Evolutionary conservation across 148 eudicot species (phyloP).

Genomic region (Tetragonia tetragonoides): DNA sequence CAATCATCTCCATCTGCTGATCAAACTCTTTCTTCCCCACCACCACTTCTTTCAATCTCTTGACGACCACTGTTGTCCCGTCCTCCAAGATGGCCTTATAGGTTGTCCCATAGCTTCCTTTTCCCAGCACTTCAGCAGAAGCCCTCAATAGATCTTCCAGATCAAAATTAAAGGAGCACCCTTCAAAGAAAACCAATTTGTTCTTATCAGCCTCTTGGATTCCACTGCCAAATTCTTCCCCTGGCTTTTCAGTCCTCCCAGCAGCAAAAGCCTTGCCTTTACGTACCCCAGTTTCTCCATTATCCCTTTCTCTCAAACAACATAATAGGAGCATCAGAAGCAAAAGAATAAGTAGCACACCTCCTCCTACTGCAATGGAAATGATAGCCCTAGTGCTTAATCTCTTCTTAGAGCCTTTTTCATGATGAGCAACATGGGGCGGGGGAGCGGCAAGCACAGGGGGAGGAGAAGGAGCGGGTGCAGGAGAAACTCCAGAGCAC

Average conservation of each 20-base stretch:
- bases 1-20: slow-evolving; percentile 81
- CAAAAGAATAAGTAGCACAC: slow-evolving; percentile 36
- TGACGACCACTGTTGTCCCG: slow-evolving; percentile 73
- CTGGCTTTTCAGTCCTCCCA: slow-evolving; percentile 55
- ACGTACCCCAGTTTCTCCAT: slow-evolving; percentile 27
- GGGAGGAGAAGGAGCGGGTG: slow-evolving; percentile 43
- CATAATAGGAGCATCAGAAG: slow-evolving; percentile 35
- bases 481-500: slow-evolving; percentile 48
- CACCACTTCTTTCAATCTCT: slow-evolving; percentile 76
- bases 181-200: slow-evolving; percentile 78
- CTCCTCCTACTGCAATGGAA: slow-evolving; percentile 52
- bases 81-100: slow-evolving; percentile 90
- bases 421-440: slow-evolving; percentile 28
- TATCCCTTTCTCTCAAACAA: slow-evolving; percentile 47
- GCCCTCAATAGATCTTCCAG: slow-evolving; percentile 92
- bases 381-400: slow-evolving; percentile 46
- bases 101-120: slow-evolving; percentile 84
- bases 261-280: slow-evolving; percentile 45
- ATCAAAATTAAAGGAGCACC: slow-evolving; percentile 65
- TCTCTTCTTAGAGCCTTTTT: slow-evolving; percentile 32
- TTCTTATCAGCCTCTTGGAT: slow-evolving; percentile 75
- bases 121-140: slow-evolving; percentile 91
- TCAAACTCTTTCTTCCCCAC: slow-evolving; percentile 83
- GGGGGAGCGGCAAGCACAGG: slow-evolving; percentile 12
- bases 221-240: slow-evolving; percentile 74